These are phyloP conservation scores for Penicillium coffeae DNA, from an alignment of 495 filamentous ascomycete genomes.

Conservation along the genomic window DNA sequence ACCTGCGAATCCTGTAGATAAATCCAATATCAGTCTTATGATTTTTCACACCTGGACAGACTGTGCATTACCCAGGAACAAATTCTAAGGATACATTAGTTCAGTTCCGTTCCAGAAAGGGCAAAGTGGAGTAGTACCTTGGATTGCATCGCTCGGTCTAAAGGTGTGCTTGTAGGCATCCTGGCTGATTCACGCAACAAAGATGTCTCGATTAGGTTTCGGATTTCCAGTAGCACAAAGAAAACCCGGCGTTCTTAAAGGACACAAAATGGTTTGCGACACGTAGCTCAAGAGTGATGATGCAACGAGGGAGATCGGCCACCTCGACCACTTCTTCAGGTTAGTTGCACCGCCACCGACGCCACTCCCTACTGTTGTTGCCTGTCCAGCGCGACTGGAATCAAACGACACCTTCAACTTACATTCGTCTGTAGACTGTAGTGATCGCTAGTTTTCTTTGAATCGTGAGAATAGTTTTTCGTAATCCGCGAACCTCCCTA, in stretches of 20 bases:
- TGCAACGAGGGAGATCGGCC: conserved; percentile 3
- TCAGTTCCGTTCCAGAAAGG: not conserved
- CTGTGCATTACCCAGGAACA: conserved; percentile 50
- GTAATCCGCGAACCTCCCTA: too few relatives aligned
- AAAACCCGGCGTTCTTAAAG: too few relatives aligned
- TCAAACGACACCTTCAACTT: too few relatives aligned
- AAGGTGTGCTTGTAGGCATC: conserved; percentile 67
- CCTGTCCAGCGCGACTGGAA: not conserved
- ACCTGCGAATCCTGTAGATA: conserved; percentile 59
- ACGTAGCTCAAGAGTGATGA: conserved; percentile 4
- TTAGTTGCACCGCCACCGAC: conserved; percentile 11
- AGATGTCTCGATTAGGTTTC: not conserved
- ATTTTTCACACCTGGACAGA: not conserved
- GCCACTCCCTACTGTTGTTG: conserved; percentile 7
- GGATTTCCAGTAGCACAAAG: too few relatives aligned
- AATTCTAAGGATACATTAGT: conserved; percentile 37
- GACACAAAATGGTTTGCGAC: too few relatives aligned
- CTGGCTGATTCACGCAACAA: conserved; percentile 6
- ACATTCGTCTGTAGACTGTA: too few relatives aligned
- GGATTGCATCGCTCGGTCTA: conserved; percentile 76
- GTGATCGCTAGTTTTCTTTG: too few relatives aligned
- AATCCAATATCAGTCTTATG: conserved; percentile 5
- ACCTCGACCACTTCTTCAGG: conserved; percentile 2
- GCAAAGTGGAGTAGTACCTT: conserved; percentile 49
- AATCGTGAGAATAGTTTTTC: too few relatives aligned